Evolutionary conservation across 345 rosid species (phyloP), one percentile per base, ranked within the genome.

Genomic region (Melaleuca quinquenervia): DNA sequence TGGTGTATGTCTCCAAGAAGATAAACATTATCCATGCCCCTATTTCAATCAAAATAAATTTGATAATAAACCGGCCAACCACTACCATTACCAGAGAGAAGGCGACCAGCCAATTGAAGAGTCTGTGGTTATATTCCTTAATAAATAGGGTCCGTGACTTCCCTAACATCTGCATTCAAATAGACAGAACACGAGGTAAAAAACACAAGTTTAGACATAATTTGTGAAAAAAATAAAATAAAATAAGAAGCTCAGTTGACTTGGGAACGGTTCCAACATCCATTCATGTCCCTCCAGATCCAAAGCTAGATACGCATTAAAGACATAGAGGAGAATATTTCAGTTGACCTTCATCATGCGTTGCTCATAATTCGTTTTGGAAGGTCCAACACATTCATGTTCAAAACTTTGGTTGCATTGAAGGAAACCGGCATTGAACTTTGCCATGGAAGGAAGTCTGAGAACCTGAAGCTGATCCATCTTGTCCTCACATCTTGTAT

Each of bases 381-480:
- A 94, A 85, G 99, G 99, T 85, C 99, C 99, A 85, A 95, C 93
- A 87, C 99, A 98, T 84, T 93, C 93, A 80, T 50, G 90, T 85
- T 93, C 98, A 86, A 98, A 98, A 88, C 92, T 98, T 89, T 90
- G 97, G 92, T 96, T 98, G 92, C 99, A 98, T 88, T 92, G 95
- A 82, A 92, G 88, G 89, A 95, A 94, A 86, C 99, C 99, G 29
- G 99, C 98, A 86, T 95, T 95, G 89, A 98, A 98, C 91, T 98
- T 97, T 85, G 99, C 98, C 99, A 98, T 96, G 64, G 99, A 95
- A 89, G 99, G 99, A 90, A 96, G 99, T 85, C 95, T 93, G 84
- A 98, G 99, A 89, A 94, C 91, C 88, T 98, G 99, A 92, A 98
- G 97, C 86, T 93, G 98, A 92, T 98, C 99, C 99, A 98, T 96